Conservation (phyloP, 140 eudicot genomes). For the Flaveria floridana region DNA sequence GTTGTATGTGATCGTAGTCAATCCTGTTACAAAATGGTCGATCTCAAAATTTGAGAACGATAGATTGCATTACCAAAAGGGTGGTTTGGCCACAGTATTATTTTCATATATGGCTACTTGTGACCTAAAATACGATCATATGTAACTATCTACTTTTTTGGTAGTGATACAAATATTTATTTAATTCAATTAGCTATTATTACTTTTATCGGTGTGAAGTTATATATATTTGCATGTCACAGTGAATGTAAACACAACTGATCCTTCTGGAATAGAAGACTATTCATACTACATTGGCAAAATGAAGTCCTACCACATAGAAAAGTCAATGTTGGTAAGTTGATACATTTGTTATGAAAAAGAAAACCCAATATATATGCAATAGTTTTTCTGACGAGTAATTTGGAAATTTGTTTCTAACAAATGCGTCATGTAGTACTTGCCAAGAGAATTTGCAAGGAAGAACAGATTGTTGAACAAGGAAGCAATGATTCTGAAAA, state of each 20-base stretch:
- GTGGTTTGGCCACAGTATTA: no score
- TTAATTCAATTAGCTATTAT: not conserved
- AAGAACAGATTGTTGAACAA: conserved; percentile 20
- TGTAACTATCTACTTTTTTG: no score
- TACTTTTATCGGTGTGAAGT: not conserved
- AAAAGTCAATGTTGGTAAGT: conserved; percentile 16
- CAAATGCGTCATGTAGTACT: conserved; percentile 7
- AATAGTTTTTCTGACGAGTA: not conserved
- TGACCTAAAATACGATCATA: no score
- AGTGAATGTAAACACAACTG: not conserved
- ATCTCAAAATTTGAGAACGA: no score
- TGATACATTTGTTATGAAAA: not conserved
- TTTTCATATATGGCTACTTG: no score
- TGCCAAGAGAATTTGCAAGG: conserved; percentile 17
- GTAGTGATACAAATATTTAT: no score
- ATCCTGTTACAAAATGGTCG: no score
- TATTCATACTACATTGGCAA: not conserved
- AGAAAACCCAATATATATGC: not conserved
- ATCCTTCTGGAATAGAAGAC: not conserved
- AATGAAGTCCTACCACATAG: not conserved
- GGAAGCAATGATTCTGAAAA: conserved; percentile 24
- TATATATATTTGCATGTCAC: not conserved
- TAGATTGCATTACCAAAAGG: no score
- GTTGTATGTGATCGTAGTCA: no score
- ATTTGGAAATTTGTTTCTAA: not conserved